Conservation (phyloP, 306 rosid species). For the Lathyrus tuberosus region DNA sequence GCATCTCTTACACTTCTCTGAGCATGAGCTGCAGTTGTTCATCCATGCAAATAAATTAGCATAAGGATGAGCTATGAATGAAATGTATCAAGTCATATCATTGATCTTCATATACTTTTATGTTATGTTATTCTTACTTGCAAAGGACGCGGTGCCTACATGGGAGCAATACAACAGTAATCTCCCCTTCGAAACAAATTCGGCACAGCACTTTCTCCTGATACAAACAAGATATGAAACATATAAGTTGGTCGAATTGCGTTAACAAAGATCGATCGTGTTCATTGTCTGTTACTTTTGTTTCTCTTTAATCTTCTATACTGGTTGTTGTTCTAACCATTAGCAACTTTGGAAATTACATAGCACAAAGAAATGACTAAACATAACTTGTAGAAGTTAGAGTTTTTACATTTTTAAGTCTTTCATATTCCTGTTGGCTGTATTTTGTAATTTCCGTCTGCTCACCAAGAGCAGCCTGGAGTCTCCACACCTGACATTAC, state of each 20-base stretch:
- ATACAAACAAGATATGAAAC: constrained; percentile 26
- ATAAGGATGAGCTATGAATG: constrained; percentile 24
- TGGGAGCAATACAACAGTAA: constrained; percentile 87
- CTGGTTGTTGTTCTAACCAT: too few species aligned
- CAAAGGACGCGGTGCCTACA: constrained; percentile 92
- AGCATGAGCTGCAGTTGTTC: constrained; percentile 72
- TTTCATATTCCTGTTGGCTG: constrained; percentile 90
- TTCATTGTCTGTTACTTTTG: too few species aligned
- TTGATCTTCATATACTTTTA: constrained; percentile 4
- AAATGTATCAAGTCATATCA: constrained; percentile 2
- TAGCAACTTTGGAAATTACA: too few species aligned
- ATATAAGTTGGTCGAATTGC: constrained; percentile 1
- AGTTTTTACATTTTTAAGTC: constrained; percentile 85
- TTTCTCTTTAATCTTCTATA: too few species aligned
- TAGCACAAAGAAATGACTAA: neutral
- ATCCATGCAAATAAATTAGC: constrained; percentile 29
- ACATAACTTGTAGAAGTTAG: constrained; percentile 26
- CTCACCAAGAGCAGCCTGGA: constrained; percentile 97
- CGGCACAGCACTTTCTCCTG: constrained; percentile 98
- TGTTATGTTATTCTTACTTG: constrained; percentile 85
- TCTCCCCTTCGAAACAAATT: constrained; percentile 91
- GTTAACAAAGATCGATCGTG: too few species aligned
- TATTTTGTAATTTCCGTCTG: constrained; percentile 90
- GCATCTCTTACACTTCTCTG: constrained; percentile 82
- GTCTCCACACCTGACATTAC: constrained; percentile 85